Evolutionary conservation across 2,329 filamentous ascomycete species (phyloP), one percentile per base, ranked within the genome.

Genomic region (Pezicula carpinea): DNA sequence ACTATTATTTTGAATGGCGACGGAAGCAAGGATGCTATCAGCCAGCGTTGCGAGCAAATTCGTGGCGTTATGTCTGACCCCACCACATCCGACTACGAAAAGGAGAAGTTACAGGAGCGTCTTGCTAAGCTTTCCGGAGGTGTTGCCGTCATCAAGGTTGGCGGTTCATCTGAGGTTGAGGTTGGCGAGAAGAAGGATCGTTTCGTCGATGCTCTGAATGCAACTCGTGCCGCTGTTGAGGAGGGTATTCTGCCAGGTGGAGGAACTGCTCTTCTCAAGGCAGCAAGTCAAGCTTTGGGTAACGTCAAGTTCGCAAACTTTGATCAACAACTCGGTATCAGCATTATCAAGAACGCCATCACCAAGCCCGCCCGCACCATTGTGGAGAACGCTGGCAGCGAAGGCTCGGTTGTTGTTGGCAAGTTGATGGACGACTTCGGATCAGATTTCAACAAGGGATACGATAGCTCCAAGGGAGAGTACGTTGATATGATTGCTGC

Each of bases 151-250:
- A 97, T 99, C 81, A 96, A 95, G 82, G 93, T 99, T 55, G 93
- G 93, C 63, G 93, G 93, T 69, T 82, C 91, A 55, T 97, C 92
- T 55, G 93, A 99, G 75, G 92, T 99, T 57, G 93, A 99, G 80
- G 93, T 99, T 48, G 87, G 91, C 59, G 93, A 99, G 83, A 99
- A 99, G 89, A 99, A 99, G 84, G 93, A 99, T 72, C 89, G 93
- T 69, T 96, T 97, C 63, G 93, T 99, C 53, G 93, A 99, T 73
- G 93, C 93, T 51, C 79, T 99, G 53, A 99, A 99, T 73, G 93
- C 93, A 59, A 99, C 93, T 57, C 92, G 93, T 63, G 93, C 93
- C 60, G 93, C 93, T 64, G 93, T 99, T 58, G 93, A 99, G 82
- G 91, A 97, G 76, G 93, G 93, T 73, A 99, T 99, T 71, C 86